phyloP scores from a whole-genome alignment of 1,284 basidiomycete genomes.

The Cryptococcus jaspeensis region DNA sequence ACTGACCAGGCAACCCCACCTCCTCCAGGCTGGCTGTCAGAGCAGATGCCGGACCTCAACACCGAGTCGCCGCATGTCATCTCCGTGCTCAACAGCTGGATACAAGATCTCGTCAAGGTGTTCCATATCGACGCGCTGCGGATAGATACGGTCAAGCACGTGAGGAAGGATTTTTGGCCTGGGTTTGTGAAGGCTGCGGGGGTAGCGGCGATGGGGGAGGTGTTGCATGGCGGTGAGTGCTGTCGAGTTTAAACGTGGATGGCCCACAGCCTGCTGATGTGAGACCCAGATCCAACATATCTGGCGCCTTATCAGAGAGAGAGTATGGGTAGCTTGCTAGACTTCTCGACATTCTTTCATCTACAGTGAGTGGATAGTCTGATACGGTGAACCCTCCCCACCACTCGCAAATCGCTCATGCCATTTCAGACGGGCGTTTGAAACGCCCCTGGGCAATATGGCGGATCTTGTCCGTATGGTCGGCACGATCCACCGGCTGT shows the following conservation, averaged over 20 bases:
- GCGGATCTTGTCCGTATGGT: constrained; percentile 44
- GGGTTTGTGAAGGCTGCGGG: constrained; percentile 51
- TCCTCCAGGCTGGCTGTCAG: constrained; percentile 49
- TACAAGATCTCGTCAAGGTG: constrained; percentile 49
- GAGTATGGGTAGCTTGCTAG: constrained; percentile 57
- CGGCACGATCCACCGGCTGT: constrained; percentile 30
- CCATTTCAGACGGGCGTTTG: constrained; percentile 48
- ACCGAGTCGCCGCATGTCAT: constrained; percentile 53
- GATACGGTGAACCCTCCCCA: no score
- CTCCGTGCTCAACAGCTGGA: constrained; percentile 50
- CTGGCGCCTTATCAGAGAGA: constrained; percentile 49
- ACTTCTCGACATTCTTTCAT: constrained; percentile 60
- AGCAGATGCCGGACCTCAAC: constrained; percentile 53
- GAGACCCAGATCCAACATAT: constrained; percentile 39
- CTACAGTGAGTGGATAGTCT: constrained; percentile 43
- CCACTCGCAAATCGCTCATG: no score
- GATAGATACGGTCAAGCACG: constrained; percentile 56
- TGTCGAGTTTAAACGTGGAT: background rate
- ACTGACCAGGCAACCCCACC: background rate
- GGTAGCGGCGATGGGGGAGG: constrained; percentile 54
- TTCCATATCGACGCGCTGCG: constrained; percentile 53
- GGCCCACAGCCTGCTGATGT: constrained; percentile 9
- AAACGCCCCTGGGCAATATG: constrained; percentile 30
- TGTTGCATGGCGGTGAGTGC: constrained; percentile 50
- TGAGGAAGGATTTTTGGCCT: constrained; percentile 56